Conservation (phyloP, 2,329 filamentous ascomycete genomes). For the Cladosporium sp. region DNA sequence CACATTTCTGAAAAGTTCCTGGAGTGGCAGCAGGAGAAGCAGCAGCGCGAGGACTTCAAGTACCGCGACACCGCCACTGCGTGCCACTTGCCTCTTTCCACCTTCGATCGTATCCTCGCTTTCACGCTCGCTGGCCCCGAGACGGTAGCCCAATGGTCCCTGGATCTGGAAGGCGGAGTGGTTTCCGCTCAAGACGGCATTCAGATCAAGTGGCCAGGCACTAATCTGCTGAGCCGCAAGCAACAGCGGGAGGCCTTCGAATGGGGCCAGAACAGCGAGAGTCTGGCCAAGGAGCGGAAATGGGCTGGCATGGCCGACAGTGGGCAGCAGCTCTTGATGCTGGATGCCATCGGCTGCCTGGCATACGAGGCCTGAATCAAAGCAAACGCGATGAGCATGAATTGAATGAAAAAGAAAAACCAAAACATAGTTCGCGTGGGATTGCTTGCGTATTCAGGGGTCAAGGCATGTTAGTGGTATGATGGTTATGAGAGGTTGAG, state of each 20-base stretch:
- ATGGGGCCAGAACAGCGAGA: constrained; percentile 38
- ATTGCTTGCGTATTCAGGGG: not conserved
- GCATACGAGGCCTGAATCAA: constrained; percentile 36
- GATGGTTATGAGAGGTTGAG: not conserved
- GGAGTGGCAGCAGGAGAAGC: constrained; percentile 29
- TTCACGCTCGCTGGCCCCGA: constrained; percentile 9
- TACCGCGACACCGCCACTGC: constrained; percentile 29
- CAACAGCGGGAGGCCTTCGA: constrained; percentile 36
- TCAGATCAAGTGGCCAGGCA: not conserved
- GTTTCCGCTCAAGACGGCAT: not conserved
- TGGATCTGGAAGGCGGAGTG: not conserved
- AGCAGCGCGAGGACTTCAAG: constrained; percentile 19
- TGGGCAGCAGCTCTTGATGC: constrained; percentile 41
- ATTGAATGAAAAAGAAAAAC: too few species aligned
- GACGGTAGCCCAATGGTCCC: not conserved
- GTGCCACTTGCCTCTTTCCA: constrained; percentile 33
- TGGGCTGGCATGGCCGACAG: constrained; percentile 38
- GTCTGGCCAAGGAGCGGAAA: constrained; percentile 35
- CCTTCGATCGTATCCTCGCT: constrained; percentile 37
- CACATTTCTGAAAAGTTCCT: constrained; percentile 27
- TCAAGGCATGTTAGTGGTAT: not conserved
- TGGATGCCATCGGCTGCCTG: constrained; percentile 42
- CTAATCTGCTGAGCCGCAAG: constrained; percentile 32
- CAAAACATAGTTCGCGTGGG: not conserved
- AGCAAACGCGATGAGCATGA: too few species aligned